Evolutionary conservation across 495 filamentous ascomycete species (phyloP).

Genomic region (Lineolata rhizophorae): DNA sequence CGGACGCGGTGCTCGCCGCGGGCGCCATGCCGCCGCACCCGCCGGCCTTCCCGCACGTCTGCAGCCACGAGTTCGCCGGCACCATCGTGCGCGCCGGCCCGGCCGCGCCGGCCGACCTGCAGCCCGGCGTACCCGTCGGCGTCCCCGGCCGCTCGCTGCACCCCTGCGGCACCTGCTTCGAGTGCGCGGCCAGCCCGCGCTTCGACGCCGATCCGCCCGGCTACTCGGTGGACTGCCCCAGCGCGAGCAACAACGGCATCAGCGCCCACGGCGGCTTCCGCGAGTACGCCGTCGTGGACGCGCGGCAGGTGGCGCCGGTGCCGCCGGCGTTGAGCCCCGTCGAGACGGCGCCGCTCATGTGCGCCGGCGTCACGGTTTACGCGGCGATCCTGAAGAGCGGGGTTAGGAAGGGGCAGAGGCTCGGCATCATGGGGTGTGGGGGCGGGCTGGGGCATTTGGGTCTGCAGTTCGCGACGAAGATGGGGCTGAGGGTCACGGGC

Average conservation of each 20-base stretch:
- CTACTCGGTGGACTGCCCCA: neutral
- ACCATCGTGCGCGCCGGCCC: slow-evolving; percentile 5
- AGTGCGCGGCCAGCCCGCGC: neutral
- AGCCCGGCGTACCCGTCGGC: neutral
- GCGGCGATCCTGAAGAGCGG: neutral
- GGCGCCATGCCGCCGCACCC: slow-evolving; percentile 15
- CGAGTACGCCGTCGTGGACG: slow-evolving; percentile 2
- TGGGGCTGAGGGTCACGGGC: neutral
- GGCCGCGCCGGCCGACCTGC: slow-evolving; percentile 2
- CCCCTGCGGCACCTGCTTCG: slow-evolving; percentile 1
- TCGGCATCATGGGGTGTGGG: slow-evolving; percentile 3
- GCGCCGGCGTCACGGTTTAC: slow-evolving; percentile 3
- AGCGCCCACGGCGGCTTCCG: slow-evolving; percentile 1
- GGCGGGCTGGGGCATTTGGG: slow-evolving; percentile 4
- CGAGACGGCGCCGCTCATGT: slow-evolving; percentile 2
- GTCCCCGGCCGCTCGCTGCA: neutral
- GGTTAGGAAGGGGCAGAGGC: slow-evolving; percentile 1
- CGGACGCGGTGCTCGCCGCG: slow-evolving; percentile 16
- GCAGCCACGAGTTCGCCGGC: slow-evolving; percentile 9
- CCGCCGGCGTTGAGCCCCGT: neutral
- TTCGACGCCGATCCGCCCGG: neutral
- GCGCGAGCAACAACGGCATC: neutral
- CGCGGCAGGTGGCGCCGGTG: neutral
- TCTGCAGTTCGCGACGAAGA: slow-evolving; percentile 1
- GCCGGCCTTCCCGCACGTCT: slow-evolving; percentile 5